phyloP scores from a whole-genome alignment of 192 early-diverging fungal species.

The Rhizoclosmatium sp. region DNA sequence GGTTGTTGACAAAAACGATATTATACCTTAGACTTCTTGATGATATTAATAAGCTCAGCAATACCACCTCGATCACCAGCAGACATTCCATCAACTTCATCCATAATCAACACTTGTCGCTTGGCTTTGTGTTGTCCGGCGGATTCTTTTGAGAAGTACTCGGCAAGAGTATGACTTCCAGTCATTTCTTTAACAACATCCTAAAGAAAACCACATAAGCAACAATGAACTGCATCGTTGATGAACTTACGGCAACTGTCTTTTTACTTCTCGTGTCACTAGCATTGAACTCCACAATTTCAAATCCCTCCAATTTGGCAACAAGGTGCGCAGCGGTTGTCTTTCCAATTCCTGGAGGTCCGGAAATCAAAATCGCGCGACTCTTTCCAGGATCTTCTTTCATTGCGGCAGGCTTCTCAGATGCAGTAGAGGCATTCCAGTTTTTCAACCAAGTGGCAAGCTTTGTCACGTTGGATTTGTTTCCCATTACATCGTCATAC shows the following conservation, averaged over 20 bases:
- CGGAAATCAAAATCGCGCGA: constrained; percentile 84
- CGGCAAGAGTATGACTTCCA: constrained; percentile 61
- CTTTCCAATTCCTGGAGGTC: constrained; percentile 98
- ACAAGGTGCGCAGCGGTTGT: constrained; percentile 95
- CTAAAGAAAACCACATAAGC: constrained; percentile 37
- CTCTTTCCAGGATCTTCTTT: constrained; percentile 61
- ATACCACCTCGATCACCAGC: constrained; percentile 93
- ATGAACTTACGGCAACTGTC: constrained; percentile 68
- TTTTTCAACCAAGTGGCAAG: constrained; percentile 77
- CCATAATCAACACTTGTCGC: constrained; percentile 88
- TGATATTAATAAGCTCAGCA: constrained; percentile 85
- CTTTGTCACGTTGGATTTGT: constrained; percentile 73
- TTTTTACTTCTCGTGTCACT: constrained; percentile 94
- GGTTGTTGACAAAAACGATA: background rate
- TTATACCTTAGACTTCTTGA: constrained; percentile 83
- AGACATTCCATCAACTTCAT: constrained; percentile 99
- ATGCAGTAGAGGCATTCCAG: constrained; percentile 67
- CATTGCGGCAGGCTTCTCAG: constrained; percentile 47
- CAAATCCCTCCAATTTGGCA: constrained; percentile 79
- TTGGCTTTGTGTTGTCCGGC: constrained; percentile 19
- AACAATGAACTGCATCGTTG: background rate
- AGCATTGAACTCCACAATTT: constrained; percentile 94
- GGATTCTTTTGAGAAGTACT: constrained; percentile 54
- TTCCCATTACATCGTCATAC: constrained; percentile 86
- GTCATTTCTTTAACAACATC: constrained; percentile 59